A percentile compares a stretch with the other conserved stretches of the same genome.
These are phyloP conservation scores for Fusarium nelsonii DNA, from an alignment of 2,329 filamentous ascomycete genomes.

Conservation along the genomic window DNA sequence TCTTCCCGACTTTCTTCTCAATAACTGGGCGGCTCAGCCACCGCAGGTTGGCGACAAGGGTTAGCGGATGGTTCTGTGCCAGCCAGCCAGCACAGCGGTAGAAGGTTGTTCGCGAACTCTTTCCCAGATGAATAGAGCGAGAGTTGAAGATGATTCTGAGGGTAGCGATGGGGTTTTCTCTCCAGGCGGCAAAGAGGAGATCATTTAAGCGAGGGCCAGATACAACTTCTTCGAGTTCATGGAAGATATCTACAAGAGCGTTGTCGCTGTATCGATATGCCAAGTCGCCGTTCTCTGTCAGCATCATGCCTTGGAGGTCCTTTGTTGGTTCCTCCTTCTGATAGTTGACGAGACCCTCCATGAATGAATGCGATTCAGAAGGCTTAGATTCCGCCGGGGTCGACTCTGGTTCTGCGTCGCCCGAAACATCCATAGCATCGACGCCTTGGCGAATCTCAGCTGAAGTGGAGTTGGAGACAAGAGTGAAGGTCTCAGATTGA, in stretches of 20 bases:
- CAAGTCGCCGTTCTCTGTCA: constrained; percentile 65
- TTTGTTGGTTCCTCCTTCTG: constrained; percentile 16
- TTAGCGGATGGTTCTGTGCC: constrained; percentile 65
- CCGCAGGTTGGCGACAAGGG: constrained; percentile 64
- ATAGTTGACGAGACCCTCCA: constrained; percentile 51
- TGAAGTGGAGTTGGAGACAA: constrained; percentile 46
- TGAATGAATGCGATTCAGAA: constrained; percentile 49
- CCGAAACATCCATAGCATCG: constrained; percentile 26
- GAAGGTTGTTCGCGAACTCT: constrained; percentile 61
- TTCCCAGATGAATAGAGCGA: constrained; percentile 71
- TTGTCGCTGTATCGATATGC: constrained; percentile 61
- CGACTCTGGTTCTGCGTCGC: not conserved
- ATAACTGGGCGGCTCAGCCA: constrained; percentile 69
- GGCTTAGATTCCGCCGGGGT: constrained; percentile 4
- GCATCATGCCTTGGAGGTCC: constrained; percentile 58
- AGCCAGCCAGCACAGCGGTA: constrained; percentile 70
- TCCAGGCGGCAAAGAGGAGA: constrained; percentile 64
- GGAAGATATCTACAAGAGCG: constrained; percentile 66
- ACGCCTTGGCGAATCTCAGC: constrained; percentile 42
- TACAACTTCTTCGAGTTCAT: constrained; percentile 60
- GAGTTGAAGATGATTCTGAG: constrained; percentile 71
- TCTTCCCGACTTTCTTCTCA: constrained; percentile 62
- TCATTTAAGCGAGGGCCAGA: constrained; percentile 53
- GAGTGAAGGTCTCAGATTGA: constrained; percentile 47
- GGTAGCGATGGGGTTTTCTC: constrained; percentile 59